A percentile compares a stretch with the other conserved stretches of the same genome.
Conservation (phyloP, 805 yeast species). For the Sungouiozyma ichnusensis region DNA sequence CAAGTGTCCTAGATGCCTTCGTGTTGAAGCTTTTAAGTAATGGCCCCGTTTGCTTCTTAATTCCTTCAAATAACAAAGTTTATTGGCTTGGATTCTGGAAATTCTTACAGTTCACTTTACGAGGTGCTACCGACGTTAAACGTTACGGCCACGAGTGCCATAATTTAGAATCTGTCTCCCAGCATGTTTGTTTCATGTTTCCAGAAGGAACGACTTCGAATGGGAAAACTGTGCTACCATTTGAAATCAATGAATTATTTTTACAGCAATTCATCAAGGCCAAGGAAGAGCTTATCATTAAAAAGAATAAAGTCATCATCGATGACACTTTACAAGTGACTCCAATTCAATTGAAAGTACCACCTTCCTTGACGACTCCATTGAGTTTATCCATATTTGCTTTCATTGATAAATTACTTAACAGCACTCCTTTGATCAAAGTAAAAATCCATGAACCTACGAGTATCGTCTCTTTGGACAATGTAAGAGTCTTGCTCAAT, state of each 20-base stretch:
- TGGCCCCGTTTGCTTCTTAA: slow-evolving; percentile 13
- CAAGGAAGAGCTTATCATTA: not conserved
- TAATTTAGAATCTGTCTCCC: slow-evolving; percentile 15
- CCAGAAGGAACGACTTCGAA: slow-evolving; percentile 83
- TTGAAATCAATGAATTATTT: slow-evolving; percentile 26
- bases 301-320: not conserved
- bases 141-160: slow-evolving; percentile 8
- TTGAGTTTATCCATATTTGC: slow-evolving; percentile 8
- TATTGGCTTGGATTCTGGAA: slow-evolving; percentile 11
- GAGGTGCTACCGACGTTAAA: slow-evolving; percentile 15
- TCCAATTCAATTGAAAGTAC: slow-evolving; percentile 20
- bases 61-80: slow-evolving; percentile 12
- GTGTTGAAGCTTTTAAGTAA: slow-evolving; percentile 25
- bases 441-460: not conserved
- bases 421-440: not conserved
- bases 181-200: slow-evolving; percentile 45
- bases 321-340: slow-evolving; percentile 9
- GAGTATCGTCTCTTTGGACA: not conserved
- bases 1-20: slow-evolving; percentile 38
- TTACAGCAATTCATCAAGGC: slow-evolving; percentile 15
- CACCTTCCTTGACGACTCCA: slow-evolving; percentile 28
- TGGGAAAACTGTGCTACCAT: slow-evolving; percentile 63
- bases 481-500: not conserved
- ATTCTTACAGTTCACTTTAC: slow-evolving; percentile 15
- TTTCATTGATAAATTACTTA: not conserved